Base-by-base conservation (phyloP, 106 monocot species). In the Phalaenopsis equestris region DNA sequence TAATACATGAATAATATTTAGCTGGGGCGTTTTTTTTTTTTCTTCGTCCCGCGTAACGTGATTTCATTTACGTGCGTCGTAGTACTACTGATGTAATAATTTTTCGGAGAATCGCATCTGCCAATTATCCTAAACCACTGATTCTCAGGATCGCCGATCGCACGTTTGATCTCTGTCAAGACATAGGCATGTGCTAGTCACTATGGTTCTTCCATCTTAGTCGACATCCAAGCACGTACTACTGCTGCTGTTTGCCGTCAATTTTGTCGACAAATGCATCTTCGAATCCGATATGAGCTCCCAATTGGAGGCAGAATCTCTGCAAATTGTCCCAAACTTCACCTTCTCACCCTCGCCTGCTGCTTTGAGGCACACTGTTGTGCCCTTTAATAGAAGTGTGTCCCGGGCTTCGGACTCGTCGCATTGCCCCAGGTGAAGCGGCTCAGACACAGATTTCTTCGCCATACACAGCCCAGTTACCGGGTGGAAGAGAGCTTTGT, bases 401-500 rank as follows among this genome's bases (percentile, higher is more conserved):
- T 78, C 84, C 96, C 93, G 93, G 4, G 84, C 87, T 12, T 84
- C 80, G 3, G 91, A 56, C 42, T 86, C 72, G 42, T 67, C 30
- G 82, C 96, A 96, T 3, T 80, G 56, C 30, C 93, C 91, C n/a
- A 96, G 79, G 8, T 58, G 75, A 15, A 87, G 80, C 2, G 68
- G 42, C 9, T 85, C 58, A 0, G 74, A 23, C n/a, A 74, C 46
- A 80, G 79, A 82, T 16, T 80, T 81, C 67, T 55, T 79, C 55
- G 73, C 23, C 19, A 94, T 73, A 45, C 96, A 96, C 2, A 89
- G 80, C 12, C 96, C 96, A 8, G 87, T 86, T 56, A 81, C 75
- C 4, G 96, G 96, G 81, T 96, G 96, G 86, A 89, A 96, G 42
- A 96, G 65, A 18, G 89, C 49, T 41, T 82, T 81, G 86, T 93